A percentile compares a stretch with the other conserved stretches of the same genome.
Evolutionary conservation across 1,284 basidiomycete species (phyloP).

Genomic region (Athelia psychrophila): DNA sequence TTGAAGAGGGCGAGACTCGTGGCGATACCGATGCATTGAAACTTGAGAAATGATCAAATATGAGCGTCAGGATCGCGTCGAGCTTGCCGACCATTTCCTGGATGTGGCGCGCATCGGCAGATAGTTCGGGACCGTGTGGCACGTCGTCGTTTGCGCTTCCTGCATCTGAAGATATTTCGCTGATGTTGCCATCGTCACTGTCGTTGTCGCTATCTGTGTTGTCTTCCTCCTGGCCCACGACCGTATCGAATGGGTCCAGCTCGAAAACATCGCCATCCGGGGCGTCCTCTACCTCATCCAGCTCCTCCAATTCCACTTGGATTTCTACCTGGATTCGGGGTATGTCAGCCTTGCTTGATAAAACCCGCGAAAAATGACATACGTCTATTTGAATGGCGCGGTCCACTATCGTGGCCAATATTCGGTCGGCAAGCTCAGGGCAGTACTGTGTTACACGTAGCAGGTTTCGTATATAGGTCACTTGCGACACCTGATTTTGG

Average conservation of each 20-base stretch:
- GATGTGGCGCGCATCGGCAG: slow-evolving; percentile 64
- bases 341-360: slow-evolving; percentile 8
- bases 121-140: slow-evolving; percentile 38
- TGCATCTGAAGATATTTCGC: slow-evolving; percentile 67
- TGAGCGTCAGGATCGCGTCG: slow-evolving; percentile 81
- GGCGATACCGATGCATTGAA: slow-evolving; percentile 26
- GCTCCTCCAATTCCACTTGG: slow-evolving; percentile 91
- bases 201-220: slow-evolving; percentile 57
- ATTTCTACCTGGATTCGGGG: slow-evolving; percentile 78
- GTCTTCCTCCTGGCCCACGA: slow-evolving; percentile 70
- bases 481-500: slow-evolving; percentile 77
- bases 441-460: slow-evolving; percentile 88
- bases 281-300: slow-evolving; percentile 67
- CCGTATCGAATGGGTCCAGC: slow-evolving; percentile 80
- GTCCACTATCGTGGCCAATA: slow-evolving; percentile 86
- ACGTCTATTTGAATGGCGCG: slow-evolving; percentile 95
- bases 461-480: slow-evolving; percentile 91
- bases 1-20: slow-evolving; percentile 12
- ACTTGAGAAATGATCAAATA: slow-evolving; percentile 78
- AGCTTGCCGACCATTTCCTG: slow-evolving; percentile 89
- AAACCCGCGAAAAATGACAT: slow-evolving; percentile 27
- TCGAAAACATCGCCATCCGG: slow-evolving; percentile 68
- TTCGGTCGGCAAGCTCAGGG: slow-evolving; percentile 82
- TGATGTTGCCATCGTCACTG: slow-evolving; percentile 48
- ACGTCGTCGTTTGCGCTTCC: slow-evolving; percentile 54